Conservation (phyloP, 2,329 filamentous ascomycete species). For the Pseudogymnoascus sp. region DNA sequence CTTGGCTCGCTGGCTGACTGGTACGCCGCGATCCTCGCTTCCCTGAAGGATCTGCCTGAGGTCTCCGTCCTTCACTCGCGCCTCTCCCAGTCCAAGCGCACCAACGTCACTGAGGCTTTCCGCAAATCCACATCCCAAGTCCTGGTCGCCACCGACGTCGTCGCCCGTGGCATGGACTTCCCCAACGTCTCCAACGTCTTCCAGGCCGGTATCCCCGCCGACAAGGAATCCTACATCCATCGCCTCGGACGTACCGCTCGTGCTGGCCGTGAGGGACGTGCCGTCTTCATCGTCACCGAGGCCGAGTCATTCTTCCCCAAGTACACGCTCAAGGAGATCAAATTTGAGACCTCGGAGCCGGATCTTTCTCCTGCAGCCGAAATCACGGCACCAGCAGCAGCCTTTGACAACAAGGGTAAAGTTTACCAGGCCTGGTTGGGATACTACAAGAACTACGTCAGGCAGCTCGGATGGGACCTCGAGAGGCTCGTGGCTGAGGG, state of each 20-base stretch:
- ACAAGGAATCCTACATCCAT: conserved; percentile 68
- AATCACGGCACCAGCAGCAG: conserved; percentile 33
- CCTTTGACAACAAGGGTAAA: conserved; percentile 40
- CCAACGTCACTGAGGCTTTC: conserved; percentile 64
- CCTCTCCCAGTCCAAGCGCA: conserved; percentile 63
- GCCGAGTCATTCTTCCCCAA: conserved; percentile 46
- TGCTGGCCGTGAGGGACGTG: conserved; percentile 64
- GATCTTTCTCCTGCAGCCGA: conserved; percentile 38
- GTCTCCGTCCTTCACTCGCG: conserved; percentile 62
- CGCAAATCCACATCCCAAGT: conserved; percentile 54
- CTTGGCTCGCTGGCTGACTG: conserved; percentile 66
- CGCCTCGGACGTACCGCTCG: conserved; percentile 70
- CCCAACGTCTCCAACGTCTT: conserved; percentile 74
- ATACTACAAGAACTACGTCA: conserved; percentile 44
- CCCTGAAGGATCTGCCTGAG: conserved; percentile 25
- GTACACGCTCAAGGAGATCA: conserved; percentile 46
- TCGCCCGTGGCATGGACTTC: conserved; percentile 77
- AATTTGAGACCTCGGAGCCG: conserved; percentile 39
- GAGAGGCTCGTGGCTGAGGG: conserved; percentile 40
- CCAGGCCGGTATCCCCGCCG: conserved; percentile 57
- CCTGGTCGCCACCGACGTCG: conserved; percentile 72
- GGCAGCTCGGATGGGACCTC: conserved; percentile 32
- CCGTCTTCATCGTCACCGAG: conserved; percentile 57
- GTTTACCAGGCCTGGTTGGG: conserved; percentile 52
- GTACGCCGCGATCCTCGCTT: conserved; percentile 47